Base-by-base conservation (phyloP, 805 yeast genomes). In the Candida hungchunana region DNA sequence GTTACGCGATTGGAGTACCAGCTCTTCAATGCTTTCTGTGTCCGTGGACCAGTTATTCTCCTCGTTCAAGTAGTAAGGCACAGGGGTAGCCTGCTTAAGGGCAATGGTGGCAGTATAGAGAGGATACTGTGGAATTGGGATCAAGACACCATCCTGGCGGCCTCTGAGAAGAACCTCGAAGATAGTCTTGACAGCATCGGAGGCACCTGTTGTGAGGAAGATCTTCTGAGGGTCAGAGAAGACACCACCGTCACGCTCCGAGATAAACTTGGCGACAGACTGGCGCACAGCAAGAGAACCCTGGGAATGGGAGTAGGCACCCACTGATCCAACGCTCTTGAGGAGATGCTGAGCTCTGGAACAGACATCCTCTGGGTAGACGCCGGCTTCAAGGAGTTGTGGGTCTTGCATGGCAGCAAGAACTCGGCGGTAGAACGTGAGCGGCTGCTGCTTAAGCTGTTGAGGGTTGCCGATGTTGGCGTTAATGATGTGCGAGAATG, bases 391-490 rank as follows among this genome's bases (percentile, higher is more conserved):
- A 28, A 89, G 50, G 34, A 89, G 60, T 20, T 69, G 74, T 1
- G 98, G 97, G 58, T 85, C 82, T 63, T 93, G 96, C 49, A 90
- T 64, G 29, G 89, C 60, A 1, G 97, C 76, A 41, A 90, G 66
- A 4, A 89, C 95, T 58, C 89, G 95, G 51, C 99, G 75, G 62
- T 87, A 89, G 67, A 93, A 93, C n/a, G 95, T 85, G 50, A 93
- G 69, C 1, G 99, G 98, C 53, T 79, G 73, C 61, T 93, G 99
- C 49, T 87, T 90, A 56, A 93, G 70, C 59, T 90, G 97, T 62
- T 93, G 99, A 2, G 99, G 99, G 58, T 93, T 93, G 20, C 99
- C 99, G 44, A 93, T 93, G 58, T 93, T 93, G 45, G 96, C 93
- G 53, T 77, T 80, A 56, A 94, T 82, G 51, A 93, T 84, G 42